A percentile compares a stretch with the other conserved stretches of the same genome.
phyloP scores from a whole-genome alignment of 306 rosid genomes.

The Cercis canadensis region DNA sequence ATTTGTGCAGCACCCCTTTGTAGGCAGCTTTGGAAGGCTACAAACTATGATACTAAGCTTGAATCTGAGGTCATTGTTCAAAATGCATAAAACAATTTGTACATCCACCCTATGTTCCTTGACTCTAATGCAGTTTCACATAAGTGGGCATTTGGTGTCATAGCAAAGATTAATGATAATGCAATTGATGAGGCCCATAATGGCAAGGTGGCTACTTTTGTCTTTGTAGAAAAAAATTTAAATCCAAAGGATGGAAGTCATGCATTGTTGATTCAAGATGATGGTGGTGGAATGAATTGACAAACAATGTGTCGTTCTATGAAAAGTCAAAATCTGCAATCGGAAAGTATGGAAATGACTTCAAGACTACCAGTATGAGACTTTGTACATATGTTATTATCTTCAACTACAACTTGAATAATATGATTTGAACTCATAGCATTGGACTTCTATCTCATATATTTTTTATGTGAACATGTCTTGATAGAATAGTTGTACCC shows the following conservation, averaged over 20 bases:
- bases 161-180: slow-evolving; percentile 93
- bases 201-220: slow-evolving; percentile 80
- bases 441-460: no score
- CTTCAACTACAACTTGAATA: slow-evolving; percentile 66
- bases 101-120: slow-evolving; percentile 86
- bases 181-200: slow-evolving; percentile 95
- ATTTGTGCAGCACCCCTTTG: slow-evolving; percentile 67
- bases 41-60: slow-evolving; percentile 59
- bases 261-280: slow-evolving; percentile 88
- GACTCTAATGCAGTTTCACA: slow-evolving; percentile 98
- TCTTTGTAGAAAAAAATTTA: slow-evolving; percentile 72
- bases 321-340: slow-evolving; percentile 85
- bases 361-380: slow-evolving; percentile 97
- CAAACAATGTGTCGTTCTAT: slow-evolving; percentile 81
- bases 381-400: slow-evolving; percentile 94
- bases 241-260: slow-evolving; percentile 86
- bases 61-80: slow-evolving; percentile 57
- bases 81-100: slow-evolving; percentile 69
- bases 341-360: slow-evolving; percentile 97
- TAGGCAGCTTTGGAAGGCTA: slow-evolving; percentile 95
- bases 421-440: no score
- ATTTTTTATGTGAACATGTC: no score
- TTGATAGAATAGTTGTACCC: no score
- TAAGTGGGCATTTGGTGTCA: slow-evolving; percentile 95
- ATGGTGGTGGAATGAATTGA: slow-evolving; percentile 94